Base-by-base conservation (phyloP, 2,329 filamentous ascomycete genomes). In the Aspergillus caelatus region DNA sequence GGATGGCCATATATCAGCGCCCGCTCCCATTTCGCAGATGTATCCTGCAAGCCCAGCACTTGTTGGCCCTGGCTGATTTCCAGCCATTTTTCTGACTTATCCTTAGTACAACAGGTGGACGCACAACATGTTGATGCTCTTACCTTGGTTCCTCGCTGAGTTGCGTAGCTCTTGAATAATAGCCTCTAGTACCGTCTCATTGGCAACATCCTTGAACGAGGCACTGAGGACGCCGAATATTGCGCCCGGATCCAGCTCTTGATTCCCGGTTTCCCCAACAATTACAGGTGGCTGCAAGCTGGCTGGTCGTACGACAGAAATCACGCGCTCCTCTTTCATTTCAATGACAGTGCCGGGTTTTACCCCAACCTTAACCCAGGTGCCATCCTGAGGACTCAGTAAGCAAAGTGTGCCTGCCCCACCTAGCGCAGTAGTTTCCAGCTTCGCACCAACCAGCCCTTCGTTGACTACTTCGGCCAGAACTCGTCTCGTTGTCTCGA, bases 1-100 rank as follows among this genome's bases (percentile, higher is more conserved):
- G 67, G 67, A 58, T 69, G 67, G n/a, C 67, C 66, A 19, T 39
- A 65, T 32, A 68, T 57, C 46, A 67, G n/a, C 3, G 67, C 21
- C 43, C 59, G 43, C 34, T 69, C 67, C 67, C 67, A 69, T 4
- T 26, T 53, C n/a, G 60, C 19, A 4, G 59, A 62, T 34, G 41
- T 23, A 41, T 50, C 26, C n/a, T 60, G 11, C 12, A 66, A 28
- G 32, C 26, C 14, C 21, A 61, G 21, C 4, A 32, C 26, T 30
- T 39, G 34, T 32, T 50, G 58, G 6, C 26, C 16, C 8, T 23
- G 43, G 32, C 36, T n/a, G n/a, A 66, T 61, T 21, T 65, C 58
- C 6, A 63, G 52, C 63, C 65, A 67, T 53, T 54, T 66, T 30
- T 62, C 62, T 66, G 7, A 30, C 5, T n/a, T 9, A 26, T 55